Percentiles rank a stretch among this genome's conserved stretches.
Conservation (phyloP, 2,329 filamentous ascomycete genomes). For the Pseudonectria buxi region DNA sequence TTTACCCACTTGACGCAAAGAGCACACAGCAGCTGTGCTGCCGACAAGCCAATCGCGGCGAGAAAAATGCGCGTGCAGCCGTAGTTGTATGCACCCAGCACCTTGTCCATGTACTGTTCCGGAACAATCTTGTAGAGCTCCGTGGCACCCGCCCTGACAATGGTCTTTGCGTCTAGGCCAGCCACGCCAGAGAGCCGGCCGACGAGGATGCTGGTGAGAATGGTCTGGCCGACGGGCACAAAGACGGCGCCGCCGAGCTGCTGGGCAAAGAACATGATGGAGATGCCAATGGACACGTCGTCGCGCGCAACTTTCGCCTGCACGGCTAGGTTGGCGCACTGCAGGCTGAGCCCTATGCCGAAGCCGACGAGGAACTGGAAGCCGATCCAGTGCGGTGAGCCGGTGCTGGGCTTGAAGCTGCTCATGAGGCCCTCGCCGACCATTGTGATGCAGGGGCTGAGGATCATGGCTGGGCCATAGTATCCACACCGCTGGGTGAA, state of each 20-base stretch:
- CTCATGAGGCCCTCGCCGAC: conserved; percentile 51
- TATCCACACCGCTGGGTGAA: conserved; percentile 50
- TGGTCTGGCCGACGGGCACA: conserved; percentile 49
- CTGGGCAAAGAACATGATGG: conserved; percentile 51
- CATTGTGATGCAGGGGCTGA: conserved; percentile 42
- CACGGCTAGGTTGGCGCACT: conserved; percentile 49
- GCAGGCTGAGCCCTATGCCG: conserved; percentile 53
- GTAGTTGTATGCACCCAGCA: conserved; percentile 59
- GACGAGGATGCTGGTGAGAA: conserved; percentile 42
- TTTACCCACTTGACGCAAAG: conserved; percentile 59
- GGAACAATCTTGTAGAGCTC: conserved; percentile 50
- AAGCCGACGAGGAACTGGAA: conserved; percentile 54
- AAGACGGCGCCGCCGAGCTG: conserved; percentile 54
- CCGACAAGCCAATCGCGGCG: conserved; percentile 49
- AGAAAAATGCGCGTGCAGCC: conserved; percentile 58
- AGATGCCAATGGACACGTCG: conserved; percentile 49
- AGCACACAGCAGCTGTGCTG: conserved; percentile 49
- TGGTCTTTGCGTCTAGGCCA: conserved; percentile 33
- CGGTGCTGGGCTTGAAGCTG: conserved; percentile 43
- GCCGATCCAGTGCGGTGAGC: conserved; percentile 49
- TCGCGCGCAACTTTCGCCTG: conserved; percentile 46
- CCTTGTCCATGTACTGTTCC: conserved; percentile 39
- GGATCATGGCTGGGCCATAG: conserved; percentile 51
- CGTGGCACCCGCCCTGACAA: conserved; percentile 50
- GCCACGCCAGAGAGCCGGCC: conserved; percentile 33